phyloP scores from a whole-genome alignment of 1,284 basidiomycete genomes.

The Naganishia sp. region DNA sequence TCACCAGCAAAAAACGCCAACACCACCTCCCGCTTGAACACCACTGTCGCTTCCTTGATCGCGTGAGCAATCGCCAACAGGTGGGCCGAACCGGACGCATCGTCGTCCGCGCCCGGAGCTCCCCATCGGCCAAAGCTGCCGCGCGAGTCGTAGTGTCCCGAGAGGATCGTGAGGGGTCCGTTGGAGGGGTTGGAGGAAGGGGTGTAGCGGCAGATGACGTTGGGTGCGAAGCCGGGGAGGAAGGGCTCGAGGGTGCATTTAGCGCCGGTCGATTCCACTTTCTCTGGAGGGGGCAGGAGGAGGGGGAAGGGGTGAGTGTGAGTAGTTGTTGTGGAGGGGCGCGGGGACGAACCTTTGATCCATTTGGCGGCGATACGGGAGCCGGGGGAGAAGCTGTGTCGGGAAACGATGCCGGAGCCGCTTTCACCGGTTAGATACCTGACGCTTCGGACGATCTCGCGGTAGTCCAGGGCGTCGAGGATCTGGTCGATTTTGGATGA shows the following conservation, averaged over 20 bases:
- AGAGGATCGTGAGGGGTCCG: constrained; percentile 61
- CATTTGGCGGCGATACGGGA: constrained; percentile 70
- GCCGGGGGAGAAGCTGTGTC: constrained; percentile 75
- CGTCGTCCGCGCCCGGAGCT: constrained; percentile 75
- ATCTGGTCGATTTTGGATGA: constrained; percentile 44
- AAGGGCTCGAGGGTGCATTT: constrained; percentile 67
- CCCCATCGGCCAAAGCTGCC: constrained; percentile 75
- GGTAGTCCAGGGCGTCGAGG: constrained; percentile 62
- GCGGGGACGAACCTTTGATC: constrained; percentile 60
- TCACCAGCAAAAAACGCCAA: constrained; percentile 56
- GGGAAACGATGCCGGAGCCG: constrained; percentile 61
- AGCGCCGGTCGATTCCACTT: constrained; percentile 71
- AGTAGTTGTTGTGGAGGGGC: not conserved
- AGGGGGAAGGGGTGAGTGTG: not conserved
- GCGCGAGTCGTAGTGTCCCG: constrained; percentile 81
- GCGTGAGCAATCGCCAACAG: constrained; percentile 73
- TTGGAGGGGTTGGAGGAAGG: constrained; percentile 49
- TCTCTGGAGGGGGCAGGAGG: constrained; percentile 34
- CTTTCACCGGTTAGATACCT: constrained; percentile 81
- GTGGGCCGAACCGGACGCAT: constrained; percentile 61
- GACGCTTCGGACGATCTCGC: constrained; percentile 68
- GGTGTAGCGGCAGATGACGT: constrained; percentile 66
- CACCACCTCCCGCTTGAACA: constrained; percentile 50
- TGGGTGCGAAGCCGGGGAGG: constrained; percentile 72
- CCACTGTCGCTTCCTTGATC: constrained; percentile 64